Evolutionary conservation across 306 rosid genomes (phyloP).

Genomic region (Citrullus mucosospermus): DNA sequence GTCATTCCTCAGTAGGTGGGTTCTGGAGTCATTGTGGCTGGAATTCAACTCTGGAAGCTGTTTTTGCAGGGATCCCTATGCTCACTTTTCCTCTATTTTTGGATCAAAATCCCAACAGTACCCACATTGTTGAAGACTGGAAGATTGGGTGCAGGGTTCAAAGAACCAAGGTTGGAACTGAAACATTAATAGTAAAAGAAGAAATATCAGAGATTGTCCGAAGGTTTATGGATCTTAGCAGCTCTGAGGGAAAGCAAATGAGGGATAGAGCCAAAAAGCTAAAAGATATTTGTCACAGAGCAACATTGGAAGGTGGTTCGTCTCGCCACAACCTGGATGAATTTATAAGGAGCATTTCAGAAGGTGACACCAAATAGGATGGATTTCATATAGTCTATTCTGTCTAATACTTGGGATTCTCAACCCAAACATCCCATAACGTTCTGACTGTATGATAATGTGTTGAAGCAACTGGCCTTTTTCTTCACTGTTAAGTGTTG

Average conservation of each 20-base stretch:
- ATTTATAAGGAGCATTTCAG: constrained; percentile 24
- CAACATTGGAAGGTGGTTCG: constrained; percentile 23
- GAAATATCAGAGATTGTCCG: constrained; percentile 19
- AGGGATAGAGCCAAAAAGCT: constrained; percentile 17
- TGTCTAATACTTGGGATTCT: background rate
- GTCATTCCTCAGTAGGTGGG: constrained; percentile 25
- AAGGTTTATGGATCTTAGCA: constrained; percentile 26
- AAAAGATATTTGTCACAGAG: constrained; percentile 5
- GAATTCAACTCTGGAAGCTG: constrained; percentile 29
- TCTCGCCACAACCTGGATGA: constrained; percentile 22
- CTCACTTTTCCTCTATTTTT: constrained; percentile 19
- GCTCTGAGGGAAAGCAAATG: constrained; percentile 16
- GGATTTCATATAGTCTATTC: background rate
- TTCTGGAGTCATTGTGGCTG: constrained; percentile 35
- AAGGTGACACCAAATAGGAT: background rate
- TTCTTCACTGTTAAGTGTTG: background rate
- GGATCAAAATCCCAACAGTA: constrained; percentile 27
- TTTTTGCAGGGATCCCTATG: constrained; percentile 24
- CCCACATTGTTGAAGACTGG: constrained; percentile 32
- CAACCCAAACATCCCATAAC: background rate
- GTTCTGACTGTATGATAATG: background rate
- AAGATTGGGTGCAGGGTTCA: constrained; percentile 22
- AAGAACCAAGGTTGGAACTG: background rate
- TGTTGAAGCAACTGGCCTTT: background rate
- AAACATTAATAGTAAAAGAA: constrained; percentile 12